phyloP scores from a whole-genome alignment of 345 rosid species.

The Pugionium cornutum region DNA sequence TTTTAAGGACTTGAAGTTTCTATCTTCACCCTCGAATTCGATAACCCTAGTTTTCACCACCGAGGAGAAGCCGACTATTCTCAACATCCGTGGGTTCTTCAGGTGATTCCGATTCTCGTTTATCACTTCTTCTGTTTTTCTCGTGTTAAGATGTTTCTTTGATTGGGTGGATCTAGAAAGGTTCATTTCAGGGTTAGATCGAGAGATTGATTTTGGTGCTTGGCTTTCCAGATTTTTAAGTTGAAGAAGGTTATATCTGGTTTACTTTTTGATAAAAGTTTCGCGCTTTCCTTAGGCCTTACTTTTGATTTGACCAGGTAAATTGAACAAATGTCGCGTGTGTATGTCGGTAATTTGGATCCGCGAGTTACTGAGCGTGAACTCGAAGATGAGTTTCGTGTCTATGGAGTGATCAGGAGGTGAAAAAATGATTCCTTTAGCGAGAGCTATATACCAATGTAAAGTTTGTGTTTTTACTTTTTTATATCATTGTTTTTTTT shows the following conservation, averaged over 20 bases:
- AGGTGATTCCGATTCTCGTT: constrained; percentile 21
- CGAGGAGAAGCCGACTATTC: constrained; percentile 22
- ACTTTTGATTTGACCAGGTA: constrained; percentile 21
- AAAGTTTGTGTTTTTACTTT: not conserved
- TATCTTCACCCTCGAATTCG: not conserved
- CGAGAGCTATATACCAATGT: not conserved
- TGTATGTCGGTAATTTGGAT: constrained; percentile 79
- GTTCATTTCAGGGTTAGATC: constrained; percentile 4
- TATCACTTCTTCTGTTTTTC: not conserved
- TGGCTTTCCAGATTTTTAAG: not conserved
- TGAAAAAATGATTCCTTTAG: constrained; percentile 16
- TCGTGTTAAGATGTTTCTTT: not conserved
- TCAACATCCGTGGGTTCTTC: not conserved
- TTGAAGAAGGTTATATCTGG: not conserved
- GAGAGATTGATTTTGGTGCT: not conserved
- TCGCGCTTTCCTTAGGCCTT: no score
- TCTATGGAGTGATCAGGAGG: constrained; percentile 69
- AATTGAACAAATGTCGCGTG: constrained; percentile 60
- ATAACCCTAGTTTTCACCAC: constrained; percentile 32
- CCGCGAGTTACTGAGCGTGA: constrained; percentile 75
- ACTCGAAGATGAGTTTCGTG: constrained; percentile 76
- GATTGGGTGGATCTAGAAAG: not conserved
- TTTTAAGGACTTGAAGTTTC: no score
- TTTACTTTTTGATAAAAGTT: not conserved
- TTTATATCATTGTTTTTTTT: not conserved